Evolutionary conservation across 352 stramenopile genomes (phyloP).

Genomic region (Lagenidium giganteum): DNA sequence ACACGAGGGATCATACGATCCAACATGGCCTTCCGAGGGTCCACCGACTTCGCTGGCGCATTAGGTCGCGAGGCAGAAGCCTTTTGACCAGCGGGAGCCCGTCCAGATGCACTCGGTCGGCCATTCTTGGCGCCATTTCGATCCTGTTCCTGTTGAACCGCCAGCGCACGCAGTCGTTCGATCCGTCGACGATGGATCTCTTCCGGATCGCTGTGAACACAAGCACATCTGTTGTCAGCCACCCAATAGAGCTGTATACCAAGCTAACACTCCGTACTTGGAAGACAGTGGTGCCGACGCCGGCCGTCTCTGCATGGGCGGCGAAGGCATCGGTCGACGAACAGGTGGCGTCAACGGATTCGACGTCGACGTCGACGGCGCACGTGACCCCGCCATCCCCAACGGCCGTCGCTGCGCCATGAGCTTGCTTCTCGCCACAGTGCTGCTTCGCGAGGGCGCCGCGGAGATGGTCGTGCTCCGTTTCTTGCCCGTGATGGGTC

Average conservation of each 20-base stretch:
- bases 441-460: slow-evolving; percentile 43
- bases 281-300: not conserved
- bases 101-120: slow-evolving; percentile 5
- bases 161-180: slow-evolving; percentile 13
- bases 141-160: slow-evolving; percentile 7
- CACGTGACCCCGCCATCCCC: slow-evolving; percentile 3
- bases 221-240: not conserved
- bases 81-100: slow-evolving; percentile 16
- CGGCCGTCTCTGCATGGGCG: slow-evolving; percentile 1
- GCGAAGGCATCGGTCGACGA: slow-evolving; percentile 5
- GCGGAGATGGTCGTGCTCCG: slow-evolving; percentile 60
- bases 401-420: slow-evolving; percentile 27
- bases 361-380: not conserved
- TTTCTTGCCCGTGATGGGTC: slow-evolving; percentile 49
- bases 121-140: not conserved
- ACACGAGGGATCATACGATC: slow-evolving; percentile 81
- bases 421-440: slow-evolving; percentile 6
- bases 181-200: slow-evolving; percentile 8
- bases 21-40: slow-evolving; percentile 60
- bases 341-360: slow-evolving; percentile 7
- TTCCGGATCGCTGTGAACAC: slow-evolving; percentile 8
- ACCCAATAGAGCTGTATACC: not conserved
- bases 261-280: slow-evolving; percentile 7
- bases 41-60: slow-evolving; percentile 2
- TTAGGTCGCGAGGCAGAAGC: slow-evolving; percentile 8